phyloP scores from a whole-genome alignment of 2,329 filamentous ascomycete species.

The Lecanicillium sp. region DNA sequence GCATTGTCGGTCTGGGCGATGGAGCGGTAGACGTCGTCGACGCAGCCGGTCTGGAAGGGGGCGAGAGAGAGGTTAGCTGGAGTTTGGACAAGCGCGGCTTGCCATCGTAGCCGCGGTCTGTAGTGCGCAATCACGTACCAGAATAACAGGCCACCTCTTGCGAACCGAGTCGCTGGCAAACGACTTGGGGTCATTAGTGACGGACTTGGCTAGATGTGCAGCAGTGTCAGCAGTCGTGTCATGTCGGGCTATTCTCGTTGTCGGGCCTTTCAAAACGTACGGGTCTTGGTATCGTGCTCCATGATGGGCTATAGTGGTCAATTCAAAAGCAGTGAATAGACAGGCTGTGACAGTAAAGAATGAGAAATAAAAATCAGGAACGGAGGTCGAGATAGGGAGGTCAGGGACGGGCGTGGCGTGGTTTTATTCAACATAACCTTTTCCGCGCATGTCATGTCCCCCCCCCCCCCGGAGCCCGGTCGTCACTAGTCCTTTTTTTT shows the following conservation, averaged over 20 bases:
- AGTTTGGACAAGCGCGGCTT: no score
- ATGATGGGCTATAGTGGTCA: conserved; percentile 40
- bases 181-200: conserved; percentile 73
- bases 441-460: not conserved
- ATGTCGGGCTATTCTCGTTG: not conserved
- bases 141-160: conserved; percentile 87
- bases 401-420: not conserved
- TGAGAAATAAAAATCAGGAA: no score
- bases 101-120: not conserved
- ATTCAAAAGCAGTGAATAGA: not conserved
- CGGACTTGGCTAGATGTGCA: conserved; percentile 56
- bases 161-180: conserved; percentile 82
- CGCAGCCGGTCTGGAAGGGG: conserved; percentile 67
- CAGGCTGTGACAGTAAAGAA: no score
- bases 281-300: conserved; percentile 68
- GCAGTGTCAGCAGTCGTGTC: not conserved
- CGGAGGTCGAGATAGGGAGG: not conserved
- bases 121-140: no score
- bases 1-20: conserved; percentile 51
- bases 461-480: not conserved
- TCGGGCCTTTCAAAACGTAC: conserved; percentile 39
- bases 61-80: not conserved
- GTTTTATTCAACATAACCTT: conserved; percentile 1
- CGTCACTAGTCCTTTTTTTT: not conserved
- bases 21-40: conserved; percentile 87